A percentile compares a stretch with the other conserved stretches of the same genome.
Evolutionary conservation across 805 yeast genomes (phyloP).

Genomic region (Candida silvatica): DNA sequence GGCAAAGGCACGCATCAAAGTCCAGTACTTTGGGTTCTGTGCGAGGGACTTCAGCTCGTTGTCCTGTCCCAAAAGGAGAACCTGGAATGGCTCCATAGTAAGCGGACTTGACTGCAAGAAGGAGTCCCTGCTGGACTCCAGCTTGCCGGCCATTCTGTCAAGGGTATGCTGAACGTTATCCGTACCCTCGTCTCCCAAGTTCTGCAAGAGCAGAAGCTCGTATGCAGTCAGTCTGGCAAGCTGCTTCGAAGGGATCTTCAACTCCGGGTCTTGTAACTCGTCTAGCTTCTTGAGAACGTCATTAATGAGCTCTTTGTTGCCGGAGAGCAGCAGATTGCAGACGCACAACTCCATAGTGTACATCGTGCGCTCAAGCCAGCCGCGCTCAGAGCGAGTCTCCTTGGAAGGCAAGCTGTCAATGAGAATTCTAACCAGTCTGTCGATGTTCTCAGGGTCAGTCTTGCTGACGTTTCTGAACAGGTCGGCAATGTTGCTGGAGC

Average conservation of each 20-base stretch:
- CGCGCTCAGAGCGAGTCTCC: conserved; percentile 12
- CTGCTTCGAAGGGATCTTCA: conserved; percentile 16
- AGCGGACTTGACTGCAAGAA: conserved; percentile 35
- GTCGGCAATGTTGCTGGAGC: conserved; percentile 52
- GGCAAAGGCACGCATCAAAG: conserved; percentile 35
- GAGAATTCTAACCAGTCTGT: conserved; percentile 24
- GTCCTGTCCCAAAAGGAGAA: conserved; percentile 33
- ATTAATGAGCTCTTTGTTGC: conserved; percentile 16
- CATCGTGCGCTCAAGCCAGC: conserved; percentile 20
- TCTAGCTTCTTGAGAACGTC: conserved; percentile 17
- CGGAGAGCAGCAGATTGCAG: conserved; percentile 22
- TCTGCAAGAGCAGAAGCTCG: conserved; percentile 37
- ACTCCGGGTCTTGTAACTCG: conserved; percentile 10
- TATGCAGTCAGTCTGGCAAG: conserved; percentile 42
- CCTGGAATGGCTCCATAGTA: conserved; percentile 38
- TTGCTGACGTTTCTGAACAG: conserved; percentile 45
- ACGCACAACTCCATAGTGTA: conserved; percentile 24
- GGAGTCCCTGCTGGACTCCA: conserved; percentile 29
- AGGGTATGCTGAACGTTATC: conserved; percentile 18
- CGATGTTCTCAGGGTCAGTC: conserved; percentile 27
- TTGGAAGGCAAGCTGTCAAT: conserved; percentile 26
- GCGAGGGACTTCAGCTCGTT: conserved; percentile 33
- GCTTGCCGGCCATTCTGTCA: conserved; percentile 13
- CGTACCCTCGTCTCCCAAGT: conserved; percentile 16
- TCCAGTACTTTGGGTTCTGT: conserved; percentile 37